phyloP scores from a whole-genome alignment of 371 early-diverging fungal genomes.

The Circinella minor region DNA sequence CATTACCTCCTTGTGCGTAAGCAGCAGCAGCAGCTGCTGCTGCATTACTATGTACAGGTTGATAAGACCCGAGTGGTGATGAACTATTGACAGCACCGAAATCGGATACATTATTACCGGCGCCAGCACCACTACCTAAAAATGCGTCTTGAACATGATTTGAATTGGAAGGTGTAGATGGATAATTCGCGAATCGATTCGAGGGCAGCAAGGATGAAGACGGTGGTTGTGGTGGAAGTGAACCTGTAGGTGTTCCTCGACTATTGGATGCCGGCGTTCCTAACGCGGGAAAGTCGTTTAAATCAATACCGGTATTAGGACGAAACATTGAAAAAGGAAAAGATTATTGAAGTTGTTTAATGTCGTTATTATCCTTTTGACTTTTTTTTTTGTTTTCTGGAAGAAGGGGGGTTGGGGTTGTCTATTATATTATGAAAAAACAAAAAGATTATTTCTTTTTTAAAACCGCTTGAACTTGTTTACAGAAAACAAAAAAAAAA shows the following conservation, averaged over 20 bases:
- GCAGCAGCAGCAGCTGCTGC: conserved; percentile 21
- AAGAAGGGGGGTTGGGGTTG: too few relatives aligned
- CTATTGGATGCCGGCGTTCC: conserved; percentile 44
- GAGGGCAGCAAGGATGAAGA: conserved; percentile 29
- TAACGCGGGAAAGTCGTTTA: conserved; percentile 55
- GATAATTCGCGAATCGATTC: conserved; percentile 47
- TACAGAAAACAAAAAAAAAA: too few relatives aligned
- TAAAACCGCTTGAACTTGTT: too few relatives aligned
- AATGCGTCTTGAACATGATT: conserved; percentile 36
- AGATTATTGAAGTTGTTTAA: too few relatives aligned
- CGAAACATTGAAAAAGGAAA: conserved; percentile 35
- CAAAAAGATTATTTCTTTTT: too few relatives aligned
- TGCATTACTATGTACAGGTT: conserved; percentile 18
- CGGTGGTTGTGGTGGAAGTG: conserved; percentile 26
- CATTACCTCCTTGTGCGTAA: conserved; percentile 1
- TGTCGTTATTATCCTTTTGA: too few relatives aligned
- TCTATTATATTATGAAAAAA: too few relatives aligned
- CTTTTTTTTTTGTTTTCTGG: too few relatives aligned
- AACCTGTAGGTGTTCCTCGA: conserved; percentile 27
- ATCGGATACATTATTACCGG: conserved; percentile 18
- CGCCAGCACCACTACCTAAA: conserved; percentile 23
- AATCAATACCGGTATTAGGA: conserved; percentile 49
- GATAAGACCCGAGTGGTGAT: conserved; percentile 30
- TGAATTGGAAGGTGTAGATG: conserved; percentile 40
- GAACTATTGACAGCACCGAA: conserved; percentile 19